These are phyloP conservation scores for Extremus antarcticus DNA, from an alignment of 495 filamentous ascomycete species.

Conservation along the genomic window DNA sequence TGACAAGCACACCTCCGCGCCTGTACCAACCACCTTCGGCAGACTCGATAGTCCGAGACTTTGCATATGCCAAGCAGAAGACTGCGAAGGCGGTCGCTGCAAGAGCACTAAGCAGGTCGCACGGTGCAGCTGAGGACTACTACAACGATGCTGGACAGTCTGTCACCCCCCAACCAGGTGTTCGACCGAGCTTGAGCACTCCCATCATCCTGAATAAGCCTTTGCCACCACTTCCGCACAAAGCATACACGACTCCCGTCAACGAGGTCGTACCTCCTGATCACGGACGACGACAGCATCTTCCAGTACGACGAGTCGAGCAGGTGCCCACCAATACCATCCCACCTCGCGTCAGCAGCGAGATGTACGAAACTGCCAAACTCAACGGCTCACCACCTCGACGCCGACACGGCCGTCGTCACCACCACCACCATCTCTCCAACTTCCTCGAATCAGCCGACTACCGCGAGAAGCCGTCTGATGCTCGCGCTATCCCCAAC, in stretches of 20 bases:
- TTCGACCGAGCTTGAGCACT: slow-evolving; percentile 27
- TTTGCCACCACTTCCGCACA: background rate
- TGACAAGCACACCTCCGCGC: slow-evolving; percentile 11
- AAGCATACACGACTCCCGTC: no score
- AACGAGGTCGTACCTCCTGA: background rate
- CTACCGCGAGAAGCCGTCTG: background rate
- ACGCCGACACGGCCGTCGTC: background rate
- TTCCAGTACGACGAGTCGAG: background rate
- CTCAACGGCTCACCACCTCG: background rate
- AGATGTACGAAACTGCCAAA: background rate
- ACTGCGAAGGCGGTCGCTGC: slow-evolving; percentile 1
- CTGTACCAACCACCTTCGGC: slow-evolving; percentile 18
- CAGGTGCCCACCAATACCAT: slow-evolving; percentile 3
- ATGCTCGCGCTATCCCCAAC: background rate
- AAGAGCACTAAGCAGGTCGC: background rate
- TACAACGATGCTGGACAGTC: slow-evolving; percentile 56
- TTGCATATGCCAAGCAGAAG: slow-evolving; percentile 10
- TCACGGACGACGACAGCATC: background rate
- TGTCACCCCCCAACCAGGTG: slow-evolving; percentile 49
- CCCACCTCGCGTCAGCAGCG: background rate
- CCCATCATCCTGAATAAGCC: background rate
- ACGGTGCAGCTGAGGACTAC: slow-evolving; percentile 45
- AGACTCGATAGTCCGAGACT: slow-evolving; percentile 21
- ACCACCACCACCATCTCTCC: slow-evolving; percentile 1
- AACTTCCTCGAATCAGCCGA: slow-evolving; percentile 3